Evolutionary conservation across 306 rosid species (phyloP), one percentile per base, ranked within the genome.

Genomic region (Styphnolobium japonicum): DNA sequence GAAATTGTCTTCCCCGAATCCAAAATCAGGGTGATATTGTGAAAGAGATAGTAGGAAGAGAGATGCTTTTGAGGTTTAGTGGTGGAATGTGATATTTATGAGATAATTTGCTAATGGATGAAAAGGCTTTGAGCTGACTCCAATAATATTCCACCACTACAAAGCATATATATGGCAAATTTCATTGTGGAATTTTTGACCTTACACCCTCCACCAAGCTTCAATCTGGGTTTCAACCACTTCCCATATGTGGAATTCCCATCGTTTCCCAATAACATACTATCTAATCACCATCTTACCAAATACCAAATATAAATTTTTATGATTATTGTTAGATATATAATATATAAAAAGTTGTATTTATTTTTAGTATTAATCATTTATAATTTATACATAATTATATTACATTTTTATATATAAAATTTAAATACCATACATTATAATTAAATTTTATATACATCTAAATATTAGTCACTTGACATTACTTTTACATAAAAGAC

Each of bases 91-190:
- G 84, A 82, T 83, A 78, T 82, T 33, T 63, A 55, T 25, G 78
- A 69, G 61, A 67, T 77, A 68, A 66, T 67, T 73, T 71, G 63
- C 10, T 77, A 77, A 73, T 83, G 89, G 83, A 81, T 76, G 73
- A 80, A 81, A 87, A 63, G 81, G 31, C 75, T 64, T 71, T 84
- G 88, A 88, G 86, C 72, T 90, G 89, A 90, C 94, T 85, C 83
- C 86, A 90, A 83, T 81, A 76, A 83, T 79, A 81, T 80, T 81
- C 86, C 80, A 86, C 81, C 88, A 81, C 80, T n/a, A 73, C 27
- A 58, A 48, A 8, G 19, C 40, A 27, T 33, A 21, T 34, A 16
- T 71, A 16, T 53, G 75, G 53, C 29, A 69, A 82, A 65, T 71
- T 73, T 80, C 72, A 81, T 83, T 60, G 79, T 81, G 81, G 46